A percentile compares a stretch with the other conserved stretches of the same genome.
phyloP scores from a whole-genome alignment of 768 basidiomycete species.

The Suillus subalutaceus region DNA sequence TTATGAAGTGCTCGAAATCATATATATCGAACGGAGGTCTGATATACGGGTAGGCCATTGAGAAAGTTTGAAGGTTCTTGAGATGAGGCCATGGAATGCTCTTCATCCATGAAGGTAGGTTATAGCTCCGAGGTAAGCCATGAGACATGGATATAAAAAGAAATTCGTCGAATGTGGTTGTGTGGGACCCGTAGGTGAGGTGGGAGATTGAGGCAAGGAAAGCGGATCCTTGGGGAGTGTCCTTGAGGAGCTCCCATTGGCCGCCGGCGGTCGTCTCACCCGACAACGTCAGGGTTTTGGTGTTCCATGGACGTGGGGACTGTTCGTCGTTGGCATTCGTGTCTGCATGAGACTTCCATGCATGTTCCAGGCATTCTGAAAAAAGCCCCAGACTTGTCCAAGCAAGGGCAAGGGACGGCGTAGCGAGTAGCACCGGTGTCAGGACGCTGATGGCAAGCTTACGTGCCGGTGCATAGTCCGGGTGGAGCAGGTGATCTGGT shows the following conservation, averaged over 20 bases:
- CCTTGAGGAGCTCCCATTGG: conserved; percentile 20
- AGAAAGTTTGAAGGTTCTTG: background rate
- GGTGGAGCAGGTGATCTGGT: conserved; percentile 18
- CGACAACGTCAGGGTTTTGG: conserved; percentile 31
- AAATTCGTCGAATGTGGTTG: background rate
- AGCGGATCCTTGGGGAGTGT: conserved; percentile 31
- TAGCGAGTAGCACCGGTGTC: conserved; percentile 8
- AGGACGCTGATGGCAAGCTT: conserved; percentile 25
- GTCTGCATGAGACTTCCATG: conserved; percentile 10
- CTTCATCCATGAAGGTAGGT: background rate
- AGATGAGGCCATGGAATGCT: background rate
- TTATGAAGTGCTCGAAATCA: fast-evolving
- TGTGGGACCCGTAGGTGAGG: background rate
- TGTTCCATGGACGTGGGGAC: conserved; percentile 26
- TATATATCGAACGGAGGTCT: background rate
- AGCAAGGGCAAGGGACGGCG: conserved; percentile 32
- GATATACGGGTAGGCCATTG: background rate
- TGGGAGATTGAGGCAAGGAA: conserved; percentile 38
- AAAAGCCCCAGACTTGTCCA: conserved; percentile 36
- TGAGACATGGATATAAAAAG: background rate
- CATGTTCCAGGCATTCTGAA: conserved; percentile 31
- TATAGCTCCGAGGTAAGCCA: background rate
- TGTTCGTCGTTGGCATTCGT: conserved; percentile 13
- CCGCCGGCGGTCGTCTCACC: conserved; percentile 16
- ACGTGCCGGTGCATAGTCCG: background rate